These are phyloP conservation scores for Annulohypoxylon maeteangense DNA, from an alignment of 495 filamentous ascomycete genomes.

Conservation along the genomic window DNA sequence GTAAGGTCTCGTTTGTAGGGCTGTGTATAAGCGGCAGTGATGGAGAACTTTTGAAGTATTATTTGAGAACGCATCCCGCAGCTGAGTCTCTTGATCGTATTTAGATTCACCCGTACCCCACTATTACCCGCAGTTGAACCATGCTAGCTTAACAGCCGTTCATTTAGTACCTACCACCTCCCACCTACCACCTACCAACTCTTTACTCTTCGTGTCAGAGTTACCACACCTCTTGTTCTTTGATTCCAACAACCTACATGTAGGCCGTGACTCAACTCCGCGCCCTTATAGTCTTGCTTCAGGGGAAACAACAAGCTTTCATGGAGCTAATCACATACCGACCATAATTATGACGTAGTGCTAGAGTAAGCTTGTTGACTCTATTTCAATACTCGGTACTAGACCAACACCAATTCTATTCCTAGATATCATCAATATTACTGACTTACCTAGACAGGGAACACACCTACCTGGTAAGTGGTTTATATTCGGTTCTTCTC, in stretches of 20 bases:
- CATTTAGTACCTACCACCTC: background rate
- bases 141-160: background rate
- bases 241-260: background rate
- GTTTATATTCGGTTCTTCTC: background rate
- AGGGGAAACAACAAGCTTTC: slow-evolving; percentile 1
- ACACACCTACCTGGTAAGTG: background rate
- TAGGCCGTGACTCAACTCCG: background rate
- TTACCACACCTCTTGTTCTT: background rate
- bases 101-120: slow-evolving; percentile 18
- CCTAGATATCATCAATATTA: background rate
- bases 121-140: slow-evolving; percentile 32
- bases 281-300: slow-evolving; percentile 10
- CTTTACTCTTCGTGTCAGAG: background rate
- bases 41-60: background rate
- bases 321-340: background rate
- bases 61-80: background rate
- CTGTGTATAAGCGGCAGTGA: background rate
- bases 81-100: background rate
- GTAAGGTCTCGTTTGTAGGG: background rate
- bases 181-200: too few species aligned
- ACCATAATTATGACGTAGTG: slow-evolving; percentile 19
- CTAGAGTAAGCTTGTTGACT: slow-evolving; percentile 17
- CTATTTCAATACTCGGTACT: slow-evolving; percentile 13
- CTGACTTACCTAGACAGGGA: slow-evolving; percentile 1
- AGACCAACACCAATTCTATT: slow-evolving; percentile 6